Evolutionary conservation across 371 early-diverging fungal genomes (phyloP).

Genomic region (Basidiobolus heterosporus): DNA sequence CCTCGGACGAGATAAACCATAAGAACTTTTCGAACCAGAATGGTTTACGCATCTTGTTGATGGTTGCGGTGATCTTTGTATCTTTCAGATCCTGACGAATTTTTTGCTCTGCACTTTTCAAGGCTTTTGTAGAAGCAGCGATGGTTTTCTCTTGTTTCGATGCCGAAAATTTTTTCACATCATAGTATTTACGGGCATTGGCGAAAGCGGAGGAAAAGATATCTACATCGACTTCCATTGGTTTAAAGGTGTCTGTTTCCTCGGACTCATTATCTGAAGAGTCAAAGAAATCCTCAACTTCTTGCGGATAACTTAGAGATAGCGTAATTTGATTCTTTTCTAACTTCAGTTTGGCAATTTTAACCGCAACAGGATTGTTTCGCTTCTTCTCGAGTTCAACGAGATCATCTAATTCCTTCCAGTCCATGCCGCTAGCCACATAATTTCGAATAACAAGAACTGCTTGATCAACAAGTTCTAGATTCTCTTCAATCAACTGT

Average conservation of each 20-base stretch:
- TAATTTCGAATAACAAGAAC: conserved; percentile 71
- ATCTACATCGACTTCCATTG: neutral
- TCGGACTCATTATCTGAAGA: conserved; percentile 2
- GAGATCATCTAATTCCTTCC: conserved; percentile 79
- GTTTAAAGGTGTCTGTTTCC: conserved; percentile 2
- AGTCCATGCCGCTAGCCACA: conserved; percentile 86
- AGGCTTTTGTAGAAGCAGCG: conserved; percentile 61
- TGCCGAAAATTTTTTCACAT: conserved; percentile 58
- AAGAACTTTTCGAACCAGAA: conserved; percentile 99
- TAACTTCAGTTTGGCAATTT: conserved; percentile 54
- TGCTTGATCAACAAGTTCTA: conserved; percentile 70
- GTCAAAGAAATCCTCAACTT: neutral
- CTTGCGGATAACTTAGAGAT: conserved; percentile 16
- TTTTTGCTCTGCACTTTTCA: conserved; percentile 80
- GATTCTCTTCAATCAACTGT: conserved; percentile 61
- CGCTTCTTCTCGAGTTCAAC: conserved; percentile 63
- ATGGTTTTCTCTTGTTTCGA: conserved; percentile 81
- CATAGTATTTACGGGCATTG: conserved; percentile 85
- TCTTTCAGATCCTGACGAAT: conserved; percentile 64
- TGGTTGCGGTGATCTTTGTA: conserved; percentile 49
- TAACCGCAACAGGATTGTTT: conserved; percentile 63
- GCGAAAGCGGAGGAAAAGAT: conserved; percentile 54
- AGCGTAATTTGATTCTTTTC: conserved; percentile 56
- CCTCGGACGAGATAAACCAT: conserved; percentile 95
- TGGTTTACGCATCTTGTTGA: conserved; percentile 74